These are phyloP conservation scores for Fraxinus greggii DNA, from an alignment of 305 asterid genomes.

Conservation along the genomic window DNA sequence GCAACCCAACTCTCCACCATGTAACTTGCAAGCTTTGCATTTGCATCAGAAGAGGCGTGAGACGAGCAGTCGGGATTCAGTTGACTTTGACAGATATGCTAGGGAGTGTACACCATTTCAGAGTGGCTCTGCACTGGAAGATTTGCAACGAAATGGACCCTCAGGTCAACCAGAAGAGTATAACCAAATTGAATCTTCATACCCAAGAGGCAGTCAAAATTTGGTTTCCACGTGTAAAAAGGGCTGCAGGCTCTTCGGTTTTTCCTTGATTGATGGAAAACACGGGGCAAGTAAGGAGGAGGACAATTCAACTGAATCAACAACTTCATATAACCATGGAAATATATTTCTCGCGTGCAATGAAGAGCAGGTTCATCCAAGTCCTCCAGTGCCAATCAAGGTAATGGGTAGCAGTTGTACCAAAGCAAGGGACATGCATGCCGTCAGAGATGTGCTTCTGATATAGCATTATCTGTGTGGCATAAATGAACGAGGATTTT, in stretches of 20 bases:
- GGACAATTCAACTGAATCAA: constrained; percentile 30
- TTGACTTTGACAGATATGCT: constrained; percentile 34
- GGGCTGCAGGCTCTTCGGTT: constrained; percentile 23
- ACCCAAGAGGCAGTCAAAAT: constrained; percentile 35
- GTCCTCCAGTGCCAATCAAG: constrained; percentile 42
- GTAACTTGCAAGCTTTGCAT: constrained; percentile 32
- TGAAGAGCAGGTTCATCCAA: constrained; percentile 41
- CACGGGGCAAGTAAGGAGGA: constrained; percentile 1
- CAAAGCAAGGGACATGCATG: constrained; percentile 49
- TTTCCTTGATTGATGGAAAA: constrained; percentile 67
- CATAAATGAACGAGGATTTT: not conserved
- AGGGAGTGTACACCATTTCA: constrained; percentile 32
- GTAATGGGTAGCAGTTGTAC: constrained; percentile 49
- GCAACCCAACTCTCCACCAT: constrained; percentile 43
- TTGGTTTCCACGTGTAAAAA: constrained; percentile 53
- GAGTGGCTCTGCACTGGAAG: constrained; percentile 22
- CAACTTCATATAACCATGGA: constrained; percentile 25
- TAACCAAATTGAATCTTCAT: constrained; percentile 19
- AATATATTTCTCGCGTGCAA: constrained; percentile 31
- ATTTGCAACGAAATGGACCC: constrained; percentile 28
- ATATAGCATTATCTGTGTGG: constrained; percentile 43
- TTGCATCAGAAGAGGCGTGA: constrained; percentile 34
- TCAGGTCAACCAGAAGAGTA: constrained; percentile 33
- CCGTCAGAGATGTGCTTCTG: constrained; percentile 73
- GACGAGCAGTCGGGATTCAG: constrained; percentile 30